Conservation (phyloP, 306 rosid species). For the Potentilla sterilis region DNA sequence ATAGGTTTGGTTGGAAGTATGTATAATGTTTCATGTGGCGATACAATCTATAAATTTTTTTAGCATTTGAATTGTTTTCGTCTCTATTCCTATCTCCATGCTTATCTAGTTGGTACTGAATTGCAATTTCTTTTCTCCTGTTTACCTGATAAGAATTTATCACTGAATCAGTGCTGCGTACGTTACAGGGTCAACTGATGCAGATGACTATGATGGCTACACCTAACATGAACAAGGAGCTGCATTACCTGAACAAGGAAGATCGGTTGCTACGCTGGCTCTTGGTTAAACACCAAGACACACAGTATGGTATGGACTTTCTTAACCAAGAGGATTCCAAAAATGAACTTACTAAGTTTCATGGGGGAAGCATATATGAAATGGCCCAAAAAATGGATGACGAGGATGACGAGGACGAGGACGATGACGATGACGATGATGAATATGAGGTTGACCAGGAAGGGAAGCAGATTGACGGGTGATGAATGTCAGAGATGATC, state of each 20-base stretch:
- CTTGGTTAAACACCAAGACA: slow-evolving; percentile 64
- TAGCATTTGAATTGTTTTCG: neutral
- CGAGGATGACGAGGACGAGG: slow-evolving; percentile 26
- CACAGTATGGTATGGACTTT: slow-evolving; percentile 46
- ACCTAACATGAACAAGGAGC: slow-evolving; percentile 84
- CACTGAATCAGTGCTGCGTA: neutral
- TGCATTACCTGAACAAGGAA: slow-evolving; percentile 91
- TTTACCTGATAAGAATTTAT: neutral
- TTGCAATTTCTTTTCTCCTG: neutral
- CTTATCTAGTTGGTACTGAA: neutral
- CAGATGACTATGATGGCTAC: slow-evolving; percentile 97
- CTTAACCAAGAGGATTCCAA: slow-evolving; percentile 38
- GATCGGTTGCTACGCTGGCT: slow-evolving; percentile 84
- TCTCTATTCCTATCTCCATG: neutral
- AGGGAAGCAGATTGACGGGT: slow-evolving; percentile 19
- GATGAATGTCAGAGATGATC: neutral
- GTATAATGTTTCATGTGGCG: neutral
- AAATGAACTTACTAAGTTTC: slow-evolving; percentile 27
- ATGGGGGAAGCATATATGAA: slow-evolving; percentile 18
- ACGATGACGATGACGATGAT: slow-evolving; percentile 28
- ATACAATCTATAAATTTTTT: neutral
- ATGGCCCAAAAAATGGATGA: neutral
- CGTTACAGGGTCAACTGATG: slow-evolving; percentile 74
- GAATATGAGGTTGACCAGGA: slow-evolving; percentile 29
- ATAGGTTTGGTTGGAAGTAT: neutral